Evolutionary conservation across 108 stramenopile species (phyloP).

Genomic region (Nitzschia sp.): DNA sequence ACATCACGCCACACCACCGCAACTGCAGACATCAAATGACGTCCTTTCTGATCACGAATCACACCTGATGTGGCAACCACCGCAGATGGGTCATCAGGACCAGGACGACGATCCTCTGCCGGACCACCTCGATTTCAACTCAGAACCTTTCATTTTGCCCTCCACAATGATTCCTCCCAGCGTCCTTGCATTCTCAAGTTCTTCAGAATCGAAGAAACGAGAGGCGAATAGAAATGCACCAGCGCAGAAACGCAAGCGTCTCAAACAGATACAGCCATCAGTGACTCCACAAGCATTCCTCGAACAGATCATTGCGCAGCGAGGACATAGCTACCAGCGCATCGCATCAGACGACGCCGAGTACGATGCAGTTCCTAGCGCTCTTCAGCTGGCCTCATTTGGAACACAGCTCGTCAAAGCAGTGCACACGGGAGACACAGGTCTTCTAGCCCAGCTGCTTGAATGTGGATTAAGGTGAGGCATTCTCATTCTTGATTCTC

Average conservation of each 20-base stretch:
- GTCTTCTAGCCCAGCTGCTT: conserved; percentile 48
- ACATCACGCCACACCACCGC: no score
- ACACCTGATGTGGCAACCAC: no score
- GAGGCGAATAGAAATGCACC: not conserved
- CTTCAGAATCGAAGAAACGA: not conserved
- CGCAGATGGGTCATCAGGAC: no score
- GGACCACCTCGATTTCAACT: not conserved
- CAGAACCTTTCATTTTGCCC: conserved; percentile 8
- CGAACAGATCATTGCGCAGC: not conserved
- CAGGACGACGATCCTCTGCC: not conserved
- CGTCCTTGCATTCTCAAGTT: conserved; percentile 6
- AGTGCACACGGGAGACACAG: conserved; percentile 64
- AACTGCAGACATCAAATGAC: no score
- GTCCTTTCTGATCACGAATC: no score
- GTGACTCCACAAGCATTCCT: conserved; percentile 2
- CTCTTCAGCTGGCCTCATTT: conserved; percentile 79
- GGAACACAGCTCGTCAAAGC: conserved; percentile 76
- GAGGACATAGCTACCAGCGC: not conserved
- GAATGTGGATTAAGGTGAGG: conserved; percentile 56
- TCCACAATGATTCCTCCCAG: conserved; percentile 19
- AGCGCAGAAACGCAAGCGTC: conserved; percentile 3
- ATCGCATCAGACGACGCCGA: conserved; percentile 38
- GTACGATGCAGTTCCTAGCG: conserved; percentile 73
- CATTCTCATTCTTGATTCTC: no score
- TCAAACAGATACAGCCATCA: not conserved